These are phyloP conservation scores for Solanum aculeatissimum DNA, from an alignment of 305 asterid genomes.

Conservation along the genomic window DNA sequence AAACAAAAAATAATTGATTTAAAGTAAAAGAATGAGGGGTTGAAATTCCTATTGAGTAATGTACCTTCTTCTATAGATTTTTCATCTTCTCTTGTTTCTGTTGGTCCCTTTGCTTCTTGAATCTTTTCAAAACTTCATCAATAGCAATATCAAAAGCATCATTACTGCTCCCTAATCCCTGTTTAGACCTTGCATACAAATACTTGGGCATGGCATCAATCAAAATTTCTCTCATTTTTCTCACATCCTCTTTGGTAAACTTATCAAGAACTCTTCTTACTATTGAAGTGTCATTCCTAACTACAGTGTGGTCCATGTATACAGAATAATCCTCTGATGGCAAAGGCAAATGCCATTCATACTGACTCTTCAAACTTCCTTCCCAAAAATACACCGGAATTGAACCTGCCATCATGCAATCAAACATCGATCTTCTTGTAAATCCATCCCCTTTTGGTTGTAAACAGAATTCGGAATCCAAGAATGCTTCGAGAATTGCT, in stretches of 20 bases:
- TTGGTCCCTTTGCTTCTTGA: conserved; percentile 22
- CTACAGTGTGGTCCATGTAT: conserved; percentile 27
- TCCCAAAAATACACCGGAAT: conserved; percentile 63
- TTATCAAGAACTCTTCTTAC: conserved; percentile 21
- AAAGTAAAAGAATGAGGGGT: not conserved
- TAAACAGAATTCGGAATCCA: conserved; percentile 53
- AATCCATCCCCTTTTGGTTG: conserved; percentile 73
- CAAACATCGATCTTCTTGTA: conserved; percentile 53
- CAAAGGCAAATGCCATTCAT: conserved; percentile 50
- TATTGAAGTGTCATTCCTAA: conserved; percentile 29
- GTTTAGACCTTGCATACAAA: conserved; percentile 32
- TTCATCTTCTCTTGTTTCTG: not conserved
- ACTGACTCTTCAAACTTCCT: conserved; percentile 41
- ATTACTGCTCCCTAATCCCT: conserved; percentile 14
- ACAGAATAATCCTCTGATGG: conserved; percentile 25
- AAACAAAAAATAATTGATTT: not conserved
- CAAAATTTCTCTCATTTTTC: conserved; percentile 38
- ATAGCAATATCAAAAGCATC: conserved; percentile 63
- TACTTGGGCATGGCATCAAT: conserved; percentile 37
- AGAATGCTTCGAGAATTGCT: conserved; percentile 42
- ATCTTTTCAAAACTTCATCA: conserved; percentile 50
- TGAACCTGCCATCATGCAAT: conserved; percentile 71
- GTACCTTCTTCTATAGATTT: not conserved
- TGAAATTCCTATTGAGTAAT: not conserved
- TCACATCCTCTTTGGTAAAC: conserved; percentile 28